phyloP scores from a whole-genome alignment of 2,329 filamentous ascomycete genomes.

The Colletotrichum camelliae region DNA sequence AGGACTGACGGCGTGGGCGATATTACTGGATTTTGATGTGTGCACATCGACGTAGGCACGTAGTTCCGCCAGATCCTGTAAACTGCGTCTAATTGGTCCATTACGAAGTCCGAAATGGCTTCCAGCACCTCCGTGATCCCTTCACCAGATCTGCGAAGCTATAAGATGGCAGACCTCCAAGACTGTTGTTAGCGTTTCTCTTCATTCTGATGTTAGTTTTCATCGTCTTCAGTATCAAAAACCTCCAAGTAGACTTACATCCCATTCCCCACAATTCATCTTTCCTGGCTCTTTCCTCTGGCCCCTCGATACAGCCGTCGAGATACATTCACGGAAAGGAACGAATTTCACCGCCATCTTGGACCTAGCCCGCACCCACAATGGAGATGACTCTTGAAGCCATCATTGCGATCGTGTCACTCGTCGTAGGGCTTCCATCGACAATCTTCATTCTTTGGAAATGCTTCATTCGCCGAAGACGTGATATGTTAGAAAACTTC shows the following conservation, averaged over 20 bases:
- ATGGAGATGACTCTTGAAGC: conserved; percentile 9
- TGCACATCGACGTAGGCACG: background rate
- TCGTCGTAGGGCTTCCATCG: background rate
- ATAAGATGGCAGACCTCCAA: no score
- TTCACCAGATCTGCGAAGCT: background rate
- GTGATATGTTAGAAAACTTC: background rate
- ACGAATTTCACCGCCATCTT: rapidly evolving
- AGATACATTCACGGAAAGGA: background rate
- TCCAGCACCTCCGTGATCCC: background rate
- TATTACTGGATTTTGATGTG: background rate
- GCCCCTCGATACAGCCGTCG: no score
- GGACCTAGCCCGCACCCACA: background rate
- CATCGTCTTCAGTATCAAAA: no score
- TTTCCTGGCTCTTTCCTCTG: no score
- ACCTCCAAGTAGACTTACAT: no score
- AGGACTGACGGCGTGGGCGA: background rate
- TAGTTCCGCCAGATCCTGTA: background rate
- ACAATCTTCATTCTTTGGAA: conserved; percentile 2
- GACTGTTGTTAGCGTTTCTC: no score
- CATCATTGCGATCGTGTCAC: background rate
- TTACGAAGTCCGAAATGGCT: background rate
- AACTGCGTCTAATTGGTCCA: background rate
- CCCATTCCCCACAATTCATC: no score
- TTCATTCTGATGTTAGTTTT: no score
- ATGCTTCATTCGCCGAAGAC: background rate